phyloP scores from a whole-genome alignment of 768 basidiomycete genomes.

The Xerocomellus intermedius region DNA sequence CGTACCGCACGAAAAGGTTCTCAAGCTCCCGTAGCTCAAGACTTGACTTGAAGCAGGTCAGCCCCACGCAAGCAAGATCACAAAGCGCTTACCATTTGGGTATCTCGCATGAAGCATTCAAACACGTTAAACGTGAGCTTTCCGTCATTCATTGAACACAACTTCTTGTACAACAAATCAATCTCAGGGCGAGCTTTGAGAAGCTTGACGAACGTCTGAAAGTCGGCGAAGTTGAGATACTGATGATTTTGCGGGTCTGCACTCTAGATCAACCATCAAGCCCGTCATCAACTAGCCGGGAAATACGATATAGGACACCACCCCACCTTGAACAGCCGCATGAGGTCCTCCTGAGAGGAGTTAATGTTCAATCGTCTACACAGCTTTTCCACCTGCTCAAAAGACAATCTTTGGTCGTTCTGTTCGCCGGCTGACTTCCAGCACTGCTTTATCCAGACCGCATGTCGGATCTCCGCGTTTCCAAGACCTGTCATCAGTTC shows the following conservation, averaged over 20 bases:
- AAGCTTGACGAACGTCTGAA: conserved; percentile 77
- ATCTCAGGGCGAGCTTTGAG: conserved; percentile 87
- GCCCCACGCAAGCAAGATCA: background rate
- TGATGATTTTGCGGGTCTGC: conserved; percentile 56
- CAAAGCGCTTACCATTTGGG: conserved; percentile 45
- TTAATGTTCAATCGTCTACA: conserved; percentile 72
- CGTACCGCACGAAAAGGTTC: conserved; percentile 38
- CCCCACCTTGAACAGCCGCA: conserved; percentile 56
- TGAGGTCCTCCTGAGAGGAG: conserved; percentile 50
- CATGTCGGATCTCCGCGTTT: conserved; percentile 59
- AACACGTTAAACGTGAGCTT: conserved; percentile 41
- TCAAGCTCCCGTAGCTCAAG: conserved; percentile 35
- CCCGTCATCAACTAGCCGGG: background rate
- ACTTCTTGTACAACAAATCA: conserved; percentile 54
- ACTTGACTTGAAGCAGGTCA: conserved; percentile 33
- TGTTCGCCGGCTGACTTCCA: conserved; percentile 73
- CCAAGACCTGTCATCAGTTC: conserved; percentile 70
- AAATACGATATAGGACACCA: background rate
- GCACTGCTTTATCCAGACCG: conserved; percentile 77
- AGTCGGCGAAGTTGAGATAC: conserved; percentile 74
- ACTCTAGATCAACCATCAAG: conserved; percentile 41
- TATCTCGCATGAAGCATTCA: conserved; percentile 47
- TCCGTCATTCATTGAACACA: conserved; percentile 35
- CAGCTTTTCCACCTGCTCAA: conserved; percentile 69
- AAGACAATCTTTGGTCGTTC: conserved; percentile 60